Percentiles rank a stretch among this genome's conserved stretches.
These are phyloP conservation scores for Teunomyces atbi DNA, from an alignment of 805 yeast species.

Conservation along the genomic window DNA sequence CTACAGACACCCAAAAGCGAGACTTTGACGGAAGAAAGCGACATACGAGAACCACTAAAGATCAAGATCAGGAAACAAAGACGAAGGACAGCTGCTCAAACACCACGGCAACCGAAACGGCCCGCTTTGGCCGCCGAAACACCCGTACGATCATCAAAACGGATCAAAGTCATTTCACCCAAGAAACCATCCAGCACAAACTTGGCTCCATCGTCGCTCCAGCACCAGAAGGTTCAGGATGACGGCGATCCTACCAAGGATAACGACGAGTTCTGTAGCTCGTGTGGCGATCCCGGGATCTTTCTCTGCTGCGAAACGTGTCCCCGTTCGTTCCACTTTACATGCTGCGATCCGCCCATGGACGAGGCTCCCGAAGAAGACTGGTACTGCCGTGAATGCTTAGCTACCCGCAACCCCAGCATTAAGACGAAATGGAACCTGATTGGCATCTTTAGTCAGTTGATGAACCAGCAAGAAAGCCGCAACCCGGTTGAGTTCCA, in stretches of 20 bases:
- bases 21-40: constrained; percentile 15
- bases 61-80: constrained; percentile 5
- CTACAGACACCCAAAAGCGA: constrained; percentile 16
- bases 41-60: constrained; percentile 13
- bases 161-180: constrained; percentile 31
- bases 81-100: neutral
- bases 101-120: constrained; percentile 3
- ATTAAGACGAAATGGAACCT: constrained; percentile 22
- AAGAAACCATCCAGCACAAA: constrained; percentile 25
- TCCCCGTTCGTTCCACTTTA: constrained; percentile 87
- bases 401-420: constrained; percentile 37
- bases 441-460: constrained; percentile 51
- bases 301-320: constrained; percentile 93
- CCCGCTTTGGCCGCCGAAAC: neutral
- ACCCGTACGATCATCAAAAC: constrained; percentile 2
- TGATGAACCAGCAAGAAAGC: constrained; percentile 67
- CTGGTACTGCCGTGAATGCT: constrained; percentile 87
- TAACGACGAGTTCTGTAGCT: constrained; percentile 88
- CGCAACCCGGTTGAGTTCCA: constrained; percentile 40
- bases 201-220: constrained; percentile 21
- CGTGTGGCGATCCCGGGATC: constrained; percentile 87
- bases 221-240: neutral
- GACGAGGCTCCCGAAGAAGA: constrained; percentile 83
- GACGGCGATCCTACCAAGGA: constrained; percentile 17
- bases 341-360: constrained; percentile 88